These are phyloP conservation scores for Elongisporangium anandrum DNA, from an alignment of 352 stramenopile species.

Conservation along the genomic window DNA sequence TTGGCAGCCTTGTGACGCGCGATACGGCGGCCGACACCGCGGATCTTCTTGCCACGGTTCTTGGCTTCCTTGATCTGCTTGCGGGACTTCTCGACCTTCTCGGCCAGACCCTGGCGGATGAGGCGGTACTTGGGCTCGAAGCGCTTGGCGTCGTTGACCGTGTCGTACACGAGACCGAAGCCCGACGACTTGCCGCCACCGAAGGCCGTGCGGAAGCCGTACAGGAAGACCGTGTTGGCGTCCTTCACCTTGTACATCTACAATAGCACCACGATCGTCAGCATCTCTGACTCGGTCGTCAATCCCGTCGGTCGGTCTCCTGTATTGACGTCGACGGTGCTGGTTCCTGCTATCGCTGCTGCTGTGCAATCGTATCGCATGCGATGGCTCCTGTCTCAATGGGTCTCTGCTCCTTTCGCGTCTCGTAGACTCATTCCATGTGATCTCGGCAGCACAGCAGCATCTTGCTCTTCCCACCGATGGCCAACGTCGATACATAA, in stretches of 20 bases:
- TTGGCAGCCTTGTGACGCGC: conserved; percentile 99
- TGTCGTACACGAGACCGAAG: conserved; percentile 99
- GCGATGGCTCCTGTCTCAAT: conserved; percentile 1
- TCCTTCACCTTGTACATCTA: conserved; percentile 97
- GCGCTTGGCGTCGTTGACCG: conserved; percentile 96
- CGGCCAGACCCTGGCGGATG: conserved; percentile 85
- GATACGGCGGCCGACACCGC: conserved; percentile 96
- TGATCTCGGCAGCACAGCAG: not conserved
- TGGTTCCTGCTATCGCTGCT: not conserved
- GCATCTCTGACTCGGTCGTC: not conserved
- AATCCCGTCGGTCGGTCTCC: not conserved
- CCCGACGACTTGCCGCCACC: conserved; percentile 97
- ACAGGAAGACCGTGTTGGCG: conserved; percentile 94
- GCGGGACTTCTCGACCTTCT: conserved; percentile 96
- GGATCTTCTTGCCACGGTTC: conserved; percentile 98
- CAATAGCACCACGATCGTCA: not conserved
- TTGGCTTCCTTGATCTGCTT: conserved; percentile 99
- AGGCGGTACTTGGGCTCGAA: conserved; percentile 99
- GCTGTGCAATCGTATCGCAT: too few relatives aligned
- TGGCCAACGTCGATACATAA: too few relatives aligned
- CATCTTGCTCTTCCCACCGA: too few relatives aligned
- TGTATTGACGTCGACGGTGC: not conserved
- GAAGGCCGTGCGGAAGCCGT: conserved; percentile 97
- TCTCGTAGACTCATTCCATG: not conserved
- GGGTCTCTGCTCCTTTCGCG: conserved; percentile 4